Evolutionary conservation across 371 early-diverging fungal species (phyloP).

Genomic region (Mucor circinelloides): DNA sequence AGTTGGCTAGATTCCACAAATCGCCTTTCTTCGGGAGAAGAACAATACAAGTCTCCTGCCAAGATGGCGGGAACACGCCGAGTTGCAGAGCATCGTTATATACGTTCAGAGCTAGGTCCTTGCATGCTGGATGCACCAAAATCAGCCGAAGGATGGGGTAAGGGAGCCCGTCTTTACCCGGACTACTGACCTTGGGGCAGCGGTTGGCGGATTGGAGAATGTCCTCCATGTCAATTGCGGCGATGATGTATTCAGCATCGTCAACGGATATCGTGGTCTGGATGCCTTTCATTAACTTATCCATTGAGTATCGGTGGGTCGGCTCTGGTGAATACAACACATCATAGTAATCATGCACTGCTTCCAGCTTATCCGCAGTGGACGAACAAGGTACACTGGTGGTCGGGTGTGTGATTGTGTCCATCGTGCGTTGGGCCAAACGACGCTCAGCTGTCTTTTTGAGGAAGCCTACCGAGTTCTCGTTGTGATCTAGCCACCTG

Average conservation of each 20-base stretch:
- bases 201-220: neutral
- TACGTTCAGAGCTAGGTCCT: neutral
- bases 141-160: slow-evolving; percentile 20
- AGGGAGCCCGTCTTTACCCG: slow-evolving; percentile 31
- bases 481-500: slow-evolving; percentile 10
- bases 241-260: neutral
- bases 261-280: neutral
- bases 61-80: slow-evolving; percentile 17
- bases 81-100: slow-evolving; percentile 5
- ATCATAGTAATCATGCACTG: slow-evolving; percentile 6
- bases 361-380: slow-evolving; percentile 4
- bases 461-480: slow-evolving; percentile 10
- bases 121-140: neutral
- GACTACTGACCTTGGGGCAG: slow-evolving; percentile 9
- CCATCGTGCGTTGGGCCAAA: neutral
- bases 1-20: slow-evolving; percentile 14
- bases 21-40: slow-evolving; percentile 31
- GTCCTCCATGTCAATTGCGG: neutral
- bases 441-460: neutral
- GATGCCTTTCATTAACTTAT: neutral
- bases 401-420: neutral
- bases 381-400: neutral
- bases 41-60: slow-evolving; percentile 15
- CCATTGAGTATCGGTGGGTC: neutral
- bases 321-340: slow-evolving; percentile 6